Conservation (phyloP, 257 asterid genomes). For the Ehretia macrophylla region DNA sequence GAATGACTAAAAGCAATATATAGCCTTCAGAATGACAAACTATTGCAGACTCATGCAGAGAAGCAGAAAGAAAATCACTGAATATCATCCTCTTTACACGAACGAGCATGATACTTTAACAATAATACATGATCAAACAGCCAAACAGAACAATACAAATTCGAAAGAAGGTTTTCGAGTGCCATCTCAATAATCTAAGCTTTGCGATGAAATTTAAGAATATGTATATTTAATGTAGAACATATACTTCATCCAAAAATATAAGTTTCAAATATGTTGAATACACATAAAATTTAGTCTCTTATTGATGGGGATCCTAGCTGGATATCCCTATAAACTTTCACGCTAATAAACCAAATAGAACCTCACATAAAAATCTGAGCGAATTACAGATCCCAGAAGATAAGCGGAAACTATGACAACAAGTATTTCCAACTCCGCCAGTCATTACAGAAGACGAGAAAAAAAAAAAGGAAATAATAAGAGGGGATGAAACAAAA, state of each 20-base stretch:
- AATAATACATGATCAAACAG: too few relatives aligned
- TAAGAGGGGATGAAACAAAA: slow-evolving; percentile 38
- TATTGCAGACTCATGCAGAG: too few relatives aligned
- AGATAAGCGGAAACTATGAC: slow-evolving; percentile 20
- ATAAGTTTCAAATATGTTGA: neutral
- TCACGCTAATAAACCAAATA: slow-evolving; percentile 58
- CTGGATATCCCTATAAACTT: slow-evolving; percentile 42
- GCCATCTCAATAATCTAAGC: too few relatives aligned
- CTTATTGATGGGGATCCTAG: slow-evolving; percentile 46
- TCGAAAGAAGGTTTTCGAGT: too few relatives aligned
- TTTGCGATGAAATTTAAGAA: neutral
- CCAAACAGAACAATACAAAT: too few relatives aligned
- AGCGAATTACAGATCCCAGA: slow-evolving; percentile 42
- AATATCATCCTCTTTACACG: too few relatives aligned
- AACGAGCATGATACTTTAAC: too few relatives aligned
- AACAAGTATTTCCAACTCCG: slow-evolving; percentile 28
- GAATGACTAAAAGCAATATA: too few relatives aligned
- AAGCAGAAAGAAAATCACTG: too few relatives aligned
- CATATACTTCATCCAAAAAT: neutral
- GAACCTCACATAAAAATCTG: slow-evolving; percentile 50
- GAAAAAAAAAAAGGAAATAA: slow-evolving; percentile 18
- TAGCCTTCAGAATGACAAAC: too few relatives aligned
- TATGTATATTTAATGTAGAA: neutral
- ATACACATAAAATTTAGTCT: slow-evolving; percentile 18
- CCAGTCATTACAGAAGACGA: slow-evolving; percentile 41